phyloP scores from a whole-genome alignment of 345 rosid species.

The Barbarea vulgaris region DNA sequence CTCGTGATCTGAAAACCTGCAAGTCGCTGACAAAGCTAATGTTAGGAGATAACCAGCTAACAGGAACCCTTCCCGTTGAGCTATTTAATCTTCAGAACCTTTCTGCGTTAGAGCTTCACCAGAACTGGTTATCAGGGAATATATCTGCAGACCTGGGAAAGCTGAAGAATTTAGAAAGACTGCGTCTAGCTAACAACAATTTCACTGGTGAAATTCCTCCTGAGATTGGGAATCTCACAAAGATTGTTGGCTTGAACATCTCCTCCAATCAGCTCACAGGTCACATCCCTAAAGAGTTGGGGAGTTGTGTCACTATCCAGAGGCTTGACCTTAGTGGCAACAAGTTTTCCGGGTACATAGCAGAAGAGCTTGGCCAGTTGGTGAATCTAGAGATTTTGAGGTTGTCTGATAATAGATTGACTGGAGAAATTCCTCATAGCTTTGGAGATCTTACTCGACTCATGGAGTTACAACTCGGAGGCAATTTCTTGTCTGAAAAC shows the following conservation, averaged over 20 bases:
- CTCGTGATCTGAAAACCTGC: conserved; percentile 61
- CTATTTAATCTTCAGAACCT: conserved; percentile 67
- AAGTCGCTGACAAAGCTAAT: conserved; percentile 65
- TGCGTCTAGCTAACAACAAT: conserved; percentile 65
- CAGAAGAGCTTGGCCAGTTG: conserved; percentile 67
- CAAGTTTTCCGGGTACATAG: conserved; percentile 54
- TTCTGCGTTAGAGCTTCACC: conserved; percentile 72
- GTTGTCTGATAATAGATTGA: conserved; percentile 69
- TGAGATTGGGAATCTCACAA: conserved; percentile 62
- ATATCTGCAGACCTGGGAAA: conserved; percentile 61
- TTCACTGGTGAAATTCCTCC: conserved; percentile 59
- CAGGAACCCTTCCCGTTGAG: conserved; percentile 68
- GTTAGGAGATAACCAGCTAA: conserved; percentile 68
- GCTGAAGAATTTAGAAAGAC: conserved; percentile 66
- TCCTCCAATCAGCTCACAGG: conserved; percentile 77
- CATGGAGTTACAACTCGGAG: conserved; percentile 87
- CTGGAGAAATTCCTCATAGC: conserved; percentile 59
- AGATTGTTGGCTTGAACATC: conserved; percentile 71
- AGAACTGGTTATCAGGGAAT: conserved; percentile 66
- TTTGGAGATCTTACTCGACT: conserved; percentile 64
- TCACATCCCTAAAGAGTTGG: conserved; percentile 61
- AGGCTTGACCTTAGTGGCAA: conserved; percentile 89
- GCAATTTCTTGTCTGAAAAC: conserved; percentile 62
- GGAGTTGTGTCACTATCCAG: conserved; percentile 67
- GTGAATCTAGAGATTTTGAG: conserved; percentile 72